Percentiles rank a stretch among this genome's conserved stretches.
Evolutionary conservation across 179 eudicot genomes (phyloP).

Genomic region (Silene vulgaris): DNA sequence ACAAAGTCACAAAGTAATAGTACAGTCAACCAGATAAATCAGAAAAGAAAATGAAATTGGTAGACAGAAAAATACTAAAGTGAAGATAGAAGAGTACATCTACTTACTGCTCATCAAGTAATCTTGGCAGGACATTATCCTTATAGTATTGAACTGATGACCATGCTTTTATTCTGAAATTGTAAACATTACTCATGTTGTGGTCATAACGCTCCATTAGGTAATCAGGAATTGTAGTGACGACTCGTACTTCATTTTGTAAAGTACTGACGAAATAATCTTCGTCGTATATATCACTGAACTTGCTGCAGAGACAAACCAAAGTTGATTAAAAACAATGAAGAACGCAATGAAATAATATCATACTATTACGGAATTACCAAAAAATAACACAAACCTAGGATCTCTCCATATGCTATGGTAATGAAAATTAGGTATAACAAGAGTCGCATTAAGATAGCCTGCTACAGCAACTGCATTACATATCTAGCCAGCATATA

Average conservation of each 20-base stretch:
- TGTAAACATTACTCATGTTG: constrained; percentile 76
- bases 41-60: background rate
- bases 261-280: constrained; percentile 59
- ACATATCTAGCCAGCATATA: constrained; percentile 57
- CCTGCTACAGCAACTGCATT: constrained; percentile 99
- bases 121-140: constrained; percentile 79
- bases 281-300: constrained; percentile 81
- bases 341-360: constrained; percentile 1
- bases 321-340: background rate
- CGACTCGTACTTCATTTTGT: constrained; percentile 76
- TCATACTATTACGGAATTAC: background rate
- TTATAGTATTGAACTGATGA: constrained; percentile 63
- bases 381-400: constrained; percentile 42
- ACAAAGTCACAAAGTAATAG: constrained; percentile 6
- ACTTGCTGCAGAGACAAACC: constrained; percentile 61
- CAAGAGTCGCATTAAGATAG: constrained; percentile 93
- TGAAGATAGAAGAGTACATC: constrained; percentile 1
- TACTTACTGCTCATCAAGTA: constrained; percentile 93
- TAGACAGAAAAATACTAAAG: background rate
- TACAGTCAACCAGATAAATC: background rate
- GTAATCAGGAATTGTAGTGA: constrained; percentile 62
- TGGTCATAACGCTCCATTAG: constrained; percentile 83
- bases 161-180: constrained; percentile 97
- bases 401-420: constrained; percentile 99
- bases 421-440: constrained; percentile 83